Evolutionary conservation across 768 basidiomycete species (phyloP), one percentile per base, ranked within the genome.

Genomic region (Cubamyces lactineus): DNA sequence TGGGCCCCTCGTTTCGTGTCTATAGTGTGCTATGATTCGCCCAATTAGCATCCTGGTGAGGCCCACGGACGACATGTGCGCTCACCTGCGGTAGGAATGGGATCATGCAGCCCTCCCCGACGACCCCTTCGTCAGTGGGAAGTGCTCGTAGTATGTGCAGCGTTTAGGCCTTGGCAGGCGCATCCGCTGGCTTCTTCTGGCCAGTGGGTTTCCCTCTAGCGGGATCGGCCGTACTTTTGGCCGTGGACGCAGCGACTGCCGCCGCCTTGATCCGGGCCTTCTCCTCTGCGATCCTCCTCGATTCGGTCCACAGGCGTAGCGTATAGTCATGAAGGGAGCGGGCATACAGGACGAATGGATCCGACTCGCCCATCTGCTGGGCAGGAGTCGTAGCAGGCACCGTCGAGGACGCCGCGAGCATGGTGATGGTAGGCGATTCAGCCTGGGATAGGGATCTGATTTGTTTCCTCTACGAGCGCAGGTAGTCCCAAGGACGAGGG

Each of bases 261-360:
- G 65, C 65, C 13, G 63, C 55, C 45, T 67, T 68, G 16, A 61
- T 47, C 17, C 69, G 69, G 16, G 67, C 66, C 54, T 70, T 69
- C 64, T 86, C 83, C 69, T 87, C 87, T 41, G 81, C 82, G 59
- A 78, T 70, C 66, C 81, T 80, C 68, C 86, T 78, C 5, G 86
- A 86, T 69, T 89, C 85, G 53, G 83, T 82, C 87, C 88, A 89
- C 52, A 87, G 79, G 43, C 71, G 78, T 53, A 88, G 79, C 28
- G 88, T 89, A 63, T 88, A 89, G 58, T 86, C 79, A 70, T 88
- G 85, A 38, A 90, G 74, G 46, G 86, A 79, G 67, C 82, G 85
- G 17, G 88, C 83, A 68, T 90, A 90, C 39, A 77, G 77, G 49
- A 77, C 69, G 67, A 88, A 70, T 16, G 71, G 67, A 50, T 72